A percentile compares a stretch with the other conserved stretches of the same genome.
Evolutionary conservation across 2,329 filamentous ascomycete genomes (phyloP).

Genomic region (Rhynchosporium secalis): DNA sequence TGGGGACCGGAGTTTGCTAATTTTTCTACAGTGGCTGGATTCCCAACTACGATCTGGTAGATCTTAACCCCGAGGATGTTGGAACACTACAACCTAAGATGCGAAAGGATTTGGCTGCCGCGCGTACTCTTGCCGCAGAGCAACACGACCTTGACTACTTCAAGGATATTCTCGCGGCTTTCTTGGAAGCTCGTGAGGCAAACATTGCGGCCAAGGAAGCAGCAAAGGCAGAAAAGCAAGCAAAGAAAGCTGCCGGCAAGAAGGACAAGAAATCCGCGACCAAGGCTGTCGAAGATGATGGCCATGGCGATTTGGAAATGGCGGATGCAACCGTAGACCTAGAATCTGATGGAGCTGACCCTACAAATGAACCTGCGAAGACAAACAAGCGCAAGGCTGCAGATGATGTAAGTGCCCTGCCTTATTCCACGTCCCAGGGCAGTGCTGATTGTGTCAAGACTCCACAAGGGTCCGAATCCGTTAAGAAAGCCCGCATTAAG

Average conservation of each 20-base stretch:
- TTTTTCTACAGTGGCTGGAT: slow-evolving; percentile 74
- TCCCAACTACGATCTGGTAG: slow-evolving; percentile 76
- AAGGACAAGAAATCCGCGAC: slow-evolving; percentile 47
- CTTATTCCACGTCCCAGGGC: not conserved
- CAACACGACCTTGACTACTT: slow-evolving; percentile 77
- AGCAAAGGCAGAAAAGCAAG: slow-evolving; percentile 50
- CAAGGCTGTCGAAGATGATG: slow-evolving; percentile 49
- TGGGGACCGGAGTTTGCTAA: not conserved
- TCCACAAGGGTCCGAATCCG: slow-evolving; percentile 59
- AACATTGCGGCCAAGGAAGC: slow-evolving; percentile 49
- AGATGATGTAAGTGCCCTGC: slow-evolving; percentile 57
- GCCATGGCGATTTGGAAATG: slow-evolving; percentile 62
- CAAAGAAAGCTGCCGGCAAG: slow-evolving; percentile 46
- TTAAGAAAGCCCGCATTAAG: slow-evolving; percentile 68
- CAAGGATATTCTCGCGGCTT: slow-evolving; percentile 74
- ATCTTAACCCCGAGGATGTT: slow-evolving; percentile 73
- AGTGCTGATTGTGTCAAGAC: slow-evolving; percentile 45
- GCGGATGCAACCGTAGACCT: slow-evolving; percentile 51
- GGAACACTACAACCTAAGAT: slow-evolving; percentile 70
- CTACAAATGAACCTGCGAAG: slow-evolving; percentile 50
- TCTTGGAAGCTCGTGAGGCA: slow-evolving; percentile 64
- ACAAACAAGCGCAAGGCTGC: slow-evolving; percentile 85
- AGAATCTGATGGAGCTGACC: slow-evolving; percentile 53
- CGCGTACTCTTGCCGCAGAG: slow-evolving; percentile 79
- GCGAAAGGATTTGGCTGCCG: slow-evolving; percentile 74